Percentiles rank a stretch among this genome's conserved stretches.
Evolutionary conservation across 495 filamentous ascomycete species (phyloP).

Genomic region (Schizothecium vesticola): DNA sequence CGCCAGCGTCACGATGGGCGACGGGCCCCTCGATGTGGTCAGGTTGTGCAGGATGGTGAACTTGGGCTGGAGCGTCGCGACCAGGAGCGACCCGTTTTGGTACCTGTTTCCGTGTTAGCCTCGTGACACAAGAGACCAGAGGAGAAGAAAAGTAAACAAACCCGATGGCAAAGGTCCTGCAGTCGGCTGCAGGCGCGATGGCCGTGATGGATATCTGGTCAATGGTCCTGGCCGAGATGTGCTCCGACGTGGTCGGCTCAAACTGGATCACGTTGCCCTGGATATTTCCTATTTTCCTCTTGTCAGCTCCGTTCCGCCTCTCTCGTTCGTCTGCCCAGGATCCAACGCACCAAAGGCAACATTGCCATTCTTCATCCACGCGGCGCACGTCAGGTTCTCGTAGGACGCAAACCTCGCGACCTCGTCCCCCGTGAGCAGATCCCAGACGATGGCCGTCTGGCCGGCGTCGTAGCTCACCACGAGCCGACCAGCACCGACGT

Average conservation of each 20-base stretch:
- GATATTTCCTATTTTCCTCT: slow-evolving; percentile 58
- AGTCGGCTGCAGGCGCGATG: slow-evolving; percentile 85
- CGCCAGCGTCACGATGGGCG: slow-evolving; percentile 80
- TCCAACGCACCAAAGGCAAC: slow-evolving; percentile 75
- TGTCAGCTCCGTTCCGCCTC: slow-evolving; percentile 14
- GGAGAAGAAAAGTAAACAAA: slow-evolving; percentile 38
- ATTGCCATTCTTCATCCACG: slow-evolving; percentile 98
- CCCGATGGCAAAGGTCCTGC: slow-evolving; percentile 95
- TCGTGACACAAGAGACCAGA: slow-evolving; percentile 1
- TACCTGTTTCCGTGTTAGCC: slow-evolving; percentile 57
- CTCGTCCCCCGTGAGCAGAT: slow-evolving; percentile 86
- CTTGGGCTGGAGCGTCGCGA: slow-evolving; percentile 80
- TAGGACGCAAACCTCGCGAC: slow-evolving; percentile 86
- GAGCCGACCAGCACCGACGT: slow-evolving; percentile 73
- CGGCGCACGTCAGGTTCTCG: slow-evolving; percentile 74
- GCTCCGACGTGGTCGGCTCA: slow-evolving; percentile 87
- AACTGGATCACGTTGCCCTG: slow-evolving; percentile 94
- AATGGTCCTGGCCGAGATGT: slow-evolving; percentile 87
- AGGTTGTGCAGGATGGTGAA: slow-evolving; percentile 95
- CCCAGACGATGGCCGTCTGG: slow-evolving; percentile 94
- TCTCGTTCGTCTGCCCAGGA: neutral
- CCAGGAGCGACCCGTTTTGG: slow-evolving; percentile 88
- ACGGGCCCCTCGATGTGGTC: slow-evolving; percentile 73
- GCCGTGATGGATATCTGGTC: slow-evolving; percentile 87
- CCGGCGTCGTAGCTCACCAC: slow-evolving; percentile 91